These are phyloP conservation scores for Colletotrichum australisinense DNA, from an alignment of 2,329 filamentous ascomycete genomes.

Conservation along the genomic window DNA sequence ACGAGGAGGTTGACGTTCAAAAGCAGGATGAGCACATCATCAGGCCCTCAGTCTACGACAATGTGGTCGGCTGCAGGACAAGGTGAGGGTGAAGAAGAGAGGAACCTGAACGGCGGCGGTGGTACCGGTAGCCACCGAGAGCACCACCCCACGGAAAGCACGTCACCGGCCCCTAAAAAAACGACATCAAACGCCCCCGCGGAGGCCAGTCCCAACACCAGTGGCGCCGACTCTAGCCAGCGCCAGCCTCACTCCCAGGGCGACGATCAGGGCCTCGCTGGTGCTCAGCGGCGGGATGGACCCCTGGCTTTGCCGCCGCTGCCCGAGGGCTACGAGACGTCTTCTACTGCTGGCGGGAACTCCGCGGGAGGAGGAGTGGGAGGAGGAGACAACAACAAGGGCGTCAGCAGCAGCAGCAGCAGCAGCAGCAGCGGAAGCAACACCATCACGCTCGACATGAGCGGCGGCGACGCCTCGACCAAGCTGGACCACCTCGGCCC, in stretches of 20 bases:
- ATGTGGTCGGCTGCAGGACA: neutral
- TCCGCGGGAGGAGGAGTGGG: neutral
- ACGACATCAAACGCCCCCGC: constrained; percentile 25
- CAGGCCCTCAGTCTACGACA: constrained; percentile 12
- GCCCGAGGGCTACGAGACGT: constrained; percentile 12
- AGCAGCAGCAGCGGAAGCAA: neutral
- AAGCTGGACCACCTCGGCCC: constrained; percentile 78
- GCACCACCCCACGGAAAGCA: constrained; percentile 35
- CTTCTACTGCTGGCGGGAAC: neutral
- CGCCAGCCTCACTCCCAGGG: constrained; percentile 12
- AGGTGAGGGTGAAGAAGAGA: neutral
- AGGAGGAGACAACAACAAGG: neutral
- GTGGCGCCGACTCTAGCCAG: constrained; percentile 26
- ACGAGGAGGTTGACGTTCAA: constrained; percentile 13
- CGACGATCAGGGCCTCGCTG: neutral
- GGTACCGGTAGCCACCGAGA: constrained; percentile 9
- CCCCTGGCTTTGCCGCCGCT: constrained; percentile 34
- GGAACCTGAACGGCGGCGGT: neutral
- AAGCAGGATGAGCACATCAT: constrained; percentile 30
- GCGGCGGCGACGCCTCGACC: constrained; percentile 50
- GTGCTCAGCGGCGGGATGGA: neutral
- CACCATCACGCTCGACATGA: constrained; percentile 46
- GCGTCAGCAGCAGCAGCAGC: neutral
- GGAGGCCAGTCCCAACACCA: constrained; percentile 12
- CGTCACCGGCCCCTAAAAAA: constrained; percentile 34